Evolutionary conservation across 768 basidiomycete species (phyloP).

Genomic region (Termitomyces sp.): DNA sequence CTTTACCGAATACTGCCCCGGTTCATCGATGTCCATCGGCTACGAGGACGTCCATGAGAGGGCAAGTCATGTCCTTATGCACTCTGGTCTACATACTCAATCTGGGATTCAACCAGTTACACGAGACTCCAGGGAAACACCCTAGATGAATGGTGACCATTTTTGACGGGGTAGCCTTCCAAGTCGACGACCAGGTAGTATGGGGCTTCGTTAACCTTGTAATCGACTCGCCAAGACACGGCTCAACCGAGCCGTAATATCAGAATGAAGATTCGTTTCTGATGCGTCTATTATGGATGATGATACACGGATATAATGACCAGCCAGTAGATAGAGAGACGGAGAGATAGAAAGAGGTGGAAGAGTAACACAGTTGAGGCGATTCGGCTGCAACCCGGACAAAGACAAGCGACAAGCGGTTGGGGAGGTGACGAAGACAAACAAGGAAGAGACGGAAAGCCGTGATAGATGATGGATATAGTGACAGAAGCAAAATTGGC

Average conservation of each 20-base stretch:
- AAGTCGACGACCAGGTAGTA: not conserved
- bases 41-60: not conserved
- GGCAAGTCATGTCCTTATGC: not conserved
- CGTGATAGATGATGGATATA: slow-evolving; percentile 8
- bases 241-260: not conserved
- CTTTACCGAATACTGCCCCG: not conserved
- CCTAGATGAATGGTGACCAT: not conserved
- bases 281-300: slow-evolving; percentile 17
- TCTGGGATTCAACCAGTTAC: not conserved
- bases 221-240: not conserved
- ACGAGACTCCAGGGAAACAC: not conserved
- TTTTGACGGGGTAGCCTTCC: not conserved
- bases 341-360: slow-evolving; percentile 6
- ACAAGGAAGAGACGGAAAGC: slow-evolving; percentile 2
- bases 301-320: slow-evolving; percentile 19
- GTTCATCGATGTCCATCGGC: no score
- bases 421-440: slow-evolving; percentile 2
- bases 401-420: slow-evolving; percentile 9
- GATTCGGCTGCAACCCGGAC: slow-evolving; percentile 5
- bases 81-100: not conserved
- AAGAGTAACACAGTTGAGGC: not conserved
- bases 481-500: not conserved
- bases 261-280: slow-evolving; percentile 9
- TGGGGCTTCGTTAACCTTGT: not conserved
- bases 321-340: slow-evolving; percentile 17